Evolutionary conservation across 2,329 filamentous ascomycete species (phyloP).

Genomic region (Grosmannia clavigera): DNA sequence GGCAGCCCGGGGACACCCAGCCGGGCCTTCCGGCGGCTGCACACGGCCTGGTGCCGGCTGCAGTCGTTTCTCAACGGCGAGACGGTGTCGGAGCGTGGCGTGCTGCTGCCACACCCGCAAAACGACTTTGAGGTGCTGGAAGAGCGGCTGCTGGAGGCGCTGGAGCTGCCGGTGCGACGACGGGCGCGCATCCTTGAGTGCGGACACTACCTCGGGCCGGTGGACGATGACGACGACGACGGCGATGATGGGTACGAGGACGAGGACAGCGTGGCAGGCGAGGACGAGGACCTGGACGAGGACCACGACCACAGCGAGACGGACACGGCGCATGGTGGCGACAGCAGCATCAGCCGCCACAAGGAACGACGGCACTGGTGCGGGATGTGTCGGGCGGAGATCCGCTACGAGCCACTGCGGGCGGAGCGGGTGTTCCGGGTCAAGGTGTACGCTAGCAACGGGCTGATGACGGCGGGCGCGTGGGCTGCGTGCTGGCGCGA

Average conservation of each 20-base stretch:
- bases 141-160: slow-evolving; percentile 61
- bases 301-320: slow-evolving; percentile 29
- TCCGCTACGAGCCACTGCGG: slow-evolving; percentile 40
- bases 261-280: too few species aligned
- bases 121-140: slow-evolving; percentile 71
- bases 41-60: slow-evolving; percentile 52
- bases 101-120: slow-evolving; percentile 66
- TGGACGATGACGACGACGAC: slow-evolving; percentile 32
- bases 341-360: slow-evolving; percentile 22
- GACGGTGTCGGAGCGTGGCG: slow-evolving; percentile 59
- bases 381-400: slow-evolving; percentile 40
- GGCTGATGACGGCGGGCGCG: slow-evolving; percentile 79
- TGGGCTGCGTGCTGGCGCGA: slow-evolving; percentile 93
- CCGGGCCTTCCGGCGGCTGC: slow-evolving; percentile 23
- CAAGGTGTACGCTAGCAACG: slow-evolving; percentile 90
- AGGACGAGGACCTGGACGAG: too few species aligned
- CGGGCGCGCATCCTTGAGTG: slow-evolving; percentile 62
- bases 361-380: slow-evolving; percentile 40
- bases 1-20: too few species aligned
- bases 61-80: slow-evolving; percentile 52
- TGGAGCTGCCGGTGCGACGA: slow-evolving; percentile 53
- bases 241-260: slow-evolving; percentile 21
- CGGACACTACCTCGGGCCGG: slow-evolving; percentile 59
- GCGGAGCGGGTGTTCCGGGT: slow-evolving; percentile 55
- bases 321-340: slow-evolving; percentile 25